Percentiles rank a stretch among this genome's conserved stretches.
Conservation (phyloP, 148 eudicot species). For the Chenopodium album region DNA sequence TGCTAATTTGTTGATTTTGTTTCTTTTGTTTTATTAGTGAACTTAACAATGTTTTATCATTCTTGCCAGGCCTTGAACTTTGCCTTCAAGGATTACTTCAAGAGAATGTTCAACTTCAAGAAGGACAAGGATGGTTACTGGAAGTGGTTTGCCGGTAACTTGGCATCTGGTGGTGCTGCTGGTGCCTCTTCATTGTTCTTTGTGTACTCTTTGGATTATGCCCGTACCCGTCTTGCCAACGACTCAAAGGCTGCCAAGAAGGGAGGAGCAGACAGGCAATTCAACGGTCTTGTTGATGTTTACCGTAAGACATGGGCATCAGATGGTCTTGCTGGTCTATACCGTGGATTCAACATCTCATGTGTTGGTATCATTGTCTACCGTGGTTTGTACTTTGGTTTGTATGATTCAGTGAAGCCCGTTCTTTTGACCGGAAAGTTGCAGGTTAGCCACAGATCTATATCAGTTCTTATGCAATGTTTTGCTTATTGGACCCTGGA, state of each 20-base stretch:
- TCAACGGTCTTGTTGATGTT: constrained; percentile 64
- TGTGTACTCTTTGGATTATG: constrained; percentile 69
- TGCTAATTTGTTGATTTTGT: neutral
- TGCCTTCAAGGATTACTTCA: constrained; percentile 81
- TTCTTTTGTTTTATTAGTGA: neutral
- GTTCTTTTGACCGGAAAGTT: constrained; percentile 58
- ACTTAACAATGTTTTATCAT: neutral
- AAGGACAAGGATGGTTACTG: constrained; percentile 81
- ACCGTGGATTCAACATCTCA: constrained; percentile 81
- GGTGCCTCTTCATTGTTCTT: constrained; percentile 68
- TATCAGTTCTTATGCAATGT: neutral
- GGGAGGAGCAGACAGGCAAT: constrained; percentile 74
- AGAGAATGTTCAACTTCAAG: constrained; percentile 77
- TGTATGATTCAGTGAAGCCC: constrained; percentile 72
- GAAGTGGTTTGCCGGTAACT: constrained; percentile 81
- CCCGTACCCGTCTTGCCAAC: constrained; percentile 67
- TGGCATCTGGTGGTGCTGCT: constrained; percentile 80
- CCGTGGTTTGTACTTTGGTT: constrained; percentile 74
- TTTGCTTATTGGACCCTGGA: neutral
- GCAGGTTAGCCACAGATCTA: constrained; percentile 42
- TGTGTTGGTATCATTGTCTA: constrained; percentile 74
- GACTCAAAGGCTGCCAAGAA: constrained; percentile 71
- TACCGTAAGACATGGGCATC: constrained; percentile 58
- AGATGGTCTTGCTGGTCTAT: constrained; percentile 70
- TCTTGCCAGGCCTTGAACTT: constrained; percentile 64